A percentile compares a stretch with the other conserved stretches of the same genome.
phyloP scores from a whole-genome alignment of 352 stramenopile genomes.

The Phytophthora tubulina region DNA sequence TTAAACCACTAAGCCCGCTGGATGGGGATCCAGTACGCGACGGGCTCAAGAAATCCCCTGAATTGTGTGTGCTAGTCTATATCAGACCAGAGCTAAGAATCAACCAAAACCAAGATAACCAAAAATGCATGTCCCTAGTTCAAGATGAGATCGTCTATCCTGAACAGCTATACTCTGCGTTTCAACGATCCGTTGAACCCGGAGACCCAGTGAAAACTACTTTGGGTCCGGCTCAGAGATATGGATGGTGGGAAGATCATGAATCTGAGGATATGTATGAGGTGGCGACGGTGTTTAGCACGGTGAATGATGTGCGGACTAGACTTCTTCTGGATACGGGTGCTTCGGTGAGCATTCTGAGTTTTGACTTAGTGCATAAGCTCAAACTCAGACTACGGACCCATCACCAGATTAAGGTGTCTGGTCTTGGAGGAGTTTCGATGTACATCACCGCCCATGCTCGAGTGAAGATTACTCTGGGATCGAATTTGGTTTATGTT shows the following conservation, averaged over 20 bases:
- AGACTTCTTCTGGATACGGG: not conserved
- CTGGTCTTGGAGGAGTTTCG: not conserved
- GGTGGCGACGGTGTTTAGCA: no score
- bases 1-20: no score
- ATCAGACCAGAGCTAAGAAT: no score
- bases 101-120: no score
- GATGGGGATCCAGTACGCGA: no score
- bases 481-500: not conserved
- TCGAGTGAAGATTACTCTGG: not conserved
- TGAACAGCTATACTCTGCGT: not conserved
- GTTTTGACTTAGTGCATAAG: not conserved
- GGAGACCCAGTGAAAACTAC: not conserved
- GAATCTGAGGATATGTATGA: not conserved
- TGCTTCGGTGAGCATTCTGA: not conserved
- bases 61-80: no score
- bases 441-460: not conserved
- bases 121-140: not conserved
- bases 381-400: not conserved
- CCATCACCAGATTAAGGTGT: not conserved
- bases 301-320: not conserved
- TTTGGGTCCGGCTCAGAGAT: not conserved
- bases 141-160: not conserved
- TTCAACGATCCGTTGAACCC: not conserved
- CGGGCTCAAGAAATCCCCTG: no score
- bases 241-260: not conserved